A percentile compares a stretch with the other conserved stretches of the same genome.
Evolutionary conservation across 192 early-diverging fungal genomes (phyloP).

Genomic region (Coemansia reversa): DNA sequence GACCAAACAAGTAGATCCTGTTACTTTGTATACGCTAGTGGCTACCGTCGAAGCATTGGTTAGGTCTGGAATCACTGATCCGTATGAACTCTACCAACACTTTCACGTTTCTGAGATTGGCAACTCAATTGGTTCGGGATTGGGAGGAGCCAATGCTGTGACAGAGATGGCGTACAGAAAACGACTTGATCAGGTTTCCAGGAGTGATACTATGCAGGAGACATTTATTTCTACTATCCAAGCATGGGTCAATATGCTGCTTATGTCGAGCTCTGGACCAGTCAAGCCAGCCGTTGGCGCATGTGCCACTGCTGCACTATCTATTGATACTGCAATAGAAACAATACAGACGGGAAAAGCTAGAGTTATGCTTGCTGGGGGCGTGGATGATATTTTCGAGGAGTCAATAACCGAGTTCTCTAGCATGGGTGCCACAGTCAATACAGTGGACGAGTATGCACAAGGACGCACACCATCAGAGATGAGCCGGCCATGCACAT

Average conservation of each 20-base stretch:
- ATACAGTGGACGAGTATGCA: constrained; percentile 77
- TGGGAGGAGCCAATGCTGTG: constrained; percentile 68
- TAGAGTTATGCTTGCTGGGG: constrained; percentile 87
- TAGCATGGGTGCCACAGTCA: constrained; percentile 88
- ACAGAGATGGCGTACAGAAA: too few relatives aligned
- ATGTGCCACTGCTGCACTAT: constrained; percentile 88
- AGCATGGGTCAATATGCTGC: constrained; percentile 93
- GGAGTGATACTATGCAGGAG: constrained; percentile 86
- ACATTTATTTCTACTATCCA: constrained; percentile 94
- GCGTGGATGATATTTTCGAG: constrained; percentile 86
- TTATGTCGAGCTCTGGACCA: constrained; percentile 87
- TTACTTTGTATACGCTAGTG: constrained; percentile 82
- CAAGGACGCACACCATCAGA: constrained; percentile 83
- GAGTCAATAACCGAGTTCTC: constrained; percentile 71
- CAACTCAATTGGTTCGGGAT: constrained; percentile 82
- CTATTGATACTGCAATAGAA: constrained; percentile 85
- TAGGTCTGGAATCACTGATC: constrained; percentile 88
- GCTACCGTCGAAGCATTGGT: constrained; percentile 90
- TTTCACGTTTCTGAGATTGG: constrained; percentile 93
- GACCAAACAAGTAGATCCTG: constrained; percentile 82
- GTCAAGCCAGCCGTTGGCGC: constrained; percentile 78
- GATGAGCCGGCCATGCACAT: constrained; percentile 84
- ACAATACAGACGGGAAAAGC: constrained; percentile 87
- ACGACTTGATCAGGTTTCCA: constrained; percentile 16
- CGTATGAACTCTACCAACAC: too few relatives aligned